Evolutionary conservation across 23 red algal species (phyloP).

Genomic region (Cyanidiococcus yangmingshanensis): DNA sequence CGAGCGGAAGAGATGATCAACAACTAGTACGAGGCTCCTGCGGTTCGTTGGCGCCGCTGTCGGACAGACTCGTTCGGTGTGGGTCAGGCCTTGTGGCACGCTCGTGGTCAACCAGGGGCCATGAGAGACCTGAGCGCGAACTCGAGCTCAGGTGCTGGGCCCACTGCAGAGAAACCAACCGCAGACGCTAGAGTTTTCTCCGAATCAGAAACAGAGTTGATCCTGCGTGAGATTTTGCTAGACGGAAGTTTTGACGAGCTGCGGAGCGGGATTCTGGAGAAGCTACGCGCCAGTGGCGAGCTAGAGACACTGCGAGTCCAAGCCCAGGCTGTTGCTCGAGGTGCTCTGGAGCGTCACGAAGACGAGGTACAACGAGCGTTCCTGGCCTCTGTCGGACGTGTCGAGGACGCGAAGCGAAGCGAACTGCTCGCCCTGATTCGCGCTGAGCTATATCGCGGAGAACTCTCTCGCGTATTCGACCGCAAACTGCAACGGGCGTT

Average conservation of each 20-base stretch:
- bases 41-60: too few species aligned
- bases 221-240: background rate
- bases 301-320: background rate
- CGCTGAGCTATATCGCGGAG: background rate
- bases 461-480: constrained; percentile 4
- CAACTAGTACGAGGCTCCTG: too few species aligned
- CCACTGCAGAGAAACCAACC: too few species aligned
- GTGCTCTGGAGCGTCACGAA: background rate
- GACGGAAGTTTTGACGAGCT: background rate
- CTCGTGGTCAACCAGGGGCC: too few species aligned
- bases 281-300: constrained; percentile 5
- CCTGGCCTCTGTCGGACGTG: background rate
- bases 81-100: too few species aligned
- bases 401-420: background rate
- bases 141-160: too few species aligned
- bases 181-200: background rate
- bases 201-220: background rate
- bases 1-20: too few species aligned
- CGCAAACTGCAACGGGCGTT: background rate
- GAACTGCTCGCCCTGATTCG: background rate
- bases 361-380: constrained; percentile 3
- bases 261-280: background rate
- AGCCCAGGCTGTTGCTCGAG: background rate
- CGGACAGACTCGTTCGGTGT: too few species aligned
- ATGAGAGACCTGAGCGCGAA: too few species aligned